These are phyloP conservation scores for Termitomyces heimii DNA, from an alignment of 768 basidiomycete genomes.

Conservation along the genomic window DNA sequence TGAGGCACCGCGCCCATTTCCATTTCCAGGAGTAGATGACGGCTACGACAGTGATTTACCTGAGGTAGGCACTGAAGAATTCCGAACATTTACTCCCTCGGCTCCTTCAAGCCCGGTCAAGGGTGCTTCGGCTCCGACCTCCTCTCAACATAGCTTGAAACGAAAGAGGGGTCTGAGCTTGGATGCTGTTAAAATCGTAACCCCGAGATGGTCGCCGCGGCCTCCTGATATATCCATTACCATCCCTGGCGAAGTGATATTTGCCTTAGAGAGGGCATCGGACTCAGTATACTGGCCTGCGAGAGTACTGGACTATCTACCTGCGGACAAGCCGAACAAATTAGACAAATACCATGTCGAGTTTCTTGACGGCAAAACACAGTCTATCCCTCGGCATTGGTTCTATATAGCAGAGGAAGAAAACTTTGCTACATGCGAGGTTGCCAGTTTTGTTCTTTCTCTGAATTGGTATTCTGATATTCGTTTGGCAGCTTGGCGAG, in stretches of 20 bases:
- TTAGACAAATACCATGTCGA: constrained; percentile 42
- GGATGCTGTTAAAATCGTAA: constrained; percentile 8
- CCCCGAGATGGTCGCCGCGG: constrained; percentile 31
- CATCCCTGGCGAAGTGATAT: constrained; percentile 64
- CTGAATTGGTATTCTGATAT: background rate
- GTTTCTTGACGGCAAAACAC: constrained; percentile 50
- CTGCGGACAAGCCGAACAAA: constrained; percentile 27
- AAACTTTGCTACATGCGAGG: constrained; percentile 60
- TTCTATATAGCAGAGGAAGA: constrained; percentile 56
- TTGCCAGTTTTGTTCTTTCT: constrained; percentile 15
- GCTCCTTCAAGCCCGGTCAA: constrained; percentile 11
- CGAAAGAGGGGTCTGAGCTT: constrained; percentile 17
- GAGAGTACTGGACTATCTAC: constrained; percentile 44
- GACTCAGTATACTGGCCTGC: constrained; percentile 61
- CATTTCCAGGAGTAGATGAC: constrained; percentile 14
- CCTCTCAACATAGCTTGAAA: constrained; percentile 18
- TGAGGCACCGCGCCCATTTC: background rate
- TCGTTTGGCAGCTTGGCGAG: constrained; percentile 40
- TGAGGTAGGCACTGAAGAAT: constrained; percentile 21
- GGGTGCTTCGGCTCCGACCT: background rate
- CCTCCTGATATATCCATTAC: constrained; percentile 41
- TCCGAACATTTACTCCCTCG: constrained; percentile 4
- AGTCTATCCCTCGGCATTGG: constrained; percentile 37
- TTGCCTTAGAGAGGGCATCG: constrained; percentile 39
- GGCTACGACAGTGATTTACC: constrained; percentile 39